Percentiles rank a stretch among this genome's conserved stretches.
These are phyloP conservation scores for Phytophthora pluvialis DNA, from an alignment of 352 stramenopile genomes.

Conservation along the genomic window DNA sequence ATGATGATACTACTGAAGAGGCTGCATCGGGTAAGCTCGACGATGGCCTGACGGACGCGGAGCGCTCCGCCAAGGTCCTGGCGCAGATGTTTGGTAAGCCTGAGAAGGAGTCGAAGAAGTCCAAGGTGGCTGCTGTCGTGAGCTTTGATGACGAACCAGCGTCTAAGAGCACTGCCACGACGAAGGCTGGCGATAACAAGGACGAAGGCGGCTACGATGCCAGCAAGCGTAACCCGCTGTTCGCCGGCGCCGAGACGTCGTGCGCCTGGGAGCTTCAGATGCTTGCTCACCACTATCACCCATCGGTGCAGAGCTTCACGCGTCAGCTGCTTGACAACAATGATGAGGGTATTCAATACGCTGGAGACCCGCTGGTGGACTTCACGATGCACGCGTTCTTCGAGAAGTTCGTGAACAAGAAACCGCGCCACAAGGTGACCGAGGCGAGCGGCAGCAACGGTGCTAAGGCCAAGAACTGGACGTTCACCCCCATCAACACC, in stretches of 20 bases:
- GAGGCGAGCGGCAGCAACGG: constrained; percentile 19
- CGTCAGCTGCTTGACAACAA: constrained; percentile 77
- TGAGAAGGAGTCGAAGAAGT: constrained; percentile 22
- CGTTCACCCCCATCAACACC: constrained; percentile 71
- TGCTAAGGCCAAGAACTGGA: constrained; percentile 66
- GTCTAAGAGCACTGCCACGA: background rate
- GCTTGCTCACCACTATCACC: constrained; percentile 95
- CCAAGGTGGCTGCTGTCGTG: constrained; percentile 30
- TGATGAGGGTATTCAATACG: constrained; percentile 88
- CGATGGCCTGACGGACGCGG: constrained; percentile 57
- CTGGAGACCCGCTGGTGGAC: constrained; percentile 96
- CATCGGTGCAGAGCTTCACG: constrained; percentile 94
- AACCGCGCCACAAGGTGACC: constrained; percentile 81
- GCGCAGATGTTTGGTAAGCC: constrained; percentile 68
- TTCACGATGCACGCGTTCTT: constrained; percentile 98
- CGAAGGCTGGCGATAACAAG: constrained; percentile 16
- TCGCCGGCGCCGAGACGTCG: constrained; percentile 66
- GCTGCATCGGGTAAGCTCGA: constrained; percentile 32
- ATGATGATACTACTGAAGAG: constrained; percentile 41
- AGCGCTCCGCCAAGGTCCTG: constrained; percentile 62
- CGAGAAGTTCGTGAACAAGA: constrained; percentile 99
- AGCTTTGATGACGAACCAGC: constrained; percentile 49
- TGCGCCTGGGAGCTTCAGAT: constrained; percentile 95
- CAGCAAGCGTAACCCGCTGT: constrained; percentile 90
- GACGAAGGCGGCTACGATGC: constrained; percentile 72